Base-by-base conservation (phyloP, 805 yeast species). In the Cyberlindnera mycetangii region DNA sequence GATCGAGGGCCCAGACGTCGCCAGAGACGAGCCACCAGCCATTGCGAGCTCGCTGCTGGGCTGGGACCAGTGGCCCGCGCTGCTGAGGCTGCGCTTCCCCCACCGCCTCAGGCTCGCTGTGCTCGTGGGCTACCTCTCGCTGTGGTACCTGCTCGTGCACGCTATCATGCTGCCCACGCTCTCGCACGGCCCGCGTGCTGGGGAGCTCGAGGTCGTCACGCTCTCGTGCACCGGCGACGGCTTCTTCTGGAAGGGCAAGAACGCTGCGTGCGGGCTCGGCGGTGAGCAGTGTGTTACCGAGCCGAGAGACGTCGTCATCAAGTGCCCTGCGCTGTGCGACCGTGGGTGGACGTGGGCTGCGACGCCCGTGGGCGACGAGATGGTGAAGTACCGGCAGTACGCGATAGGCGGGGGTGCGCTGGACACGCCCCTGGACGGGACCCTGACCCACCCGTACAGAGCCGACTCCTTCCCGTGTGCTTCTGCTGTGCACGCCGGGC, bases 391-490 rank as follows among this genome's bases (percentile, higher is more conserved):
- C 58, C 63, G 81, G 41, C 85, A 85, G 2, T 87, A 72, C 54
- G 78, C 79, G 25, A 76, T 90, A 20, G 97, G 97, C 3, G 95
- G 96, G 15, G 90, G 90, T 2, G n/a, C 15, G 2, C 12, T 37
- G 12, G 58, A 56, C 16, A 51, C 56, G 10, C 48, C 43, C 1
- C 47, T 1, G 66, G 50, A 52, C 14, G 64, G 56, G 1, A 32
- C 45, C 1, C 48, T 81, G 8, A 68, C 87, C 0, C 54, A 66
- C 20, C 89, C 90, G 0, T 90, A 89, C 59, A 71, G 98, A 51
- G 90, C 88, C 0, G 98, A 90, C 65, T 87, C 96, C 1, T 89
- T 72, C 55, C 83, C 92, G 0, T 90, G 98, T 61, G 92, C 89
- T 0, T 85, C 97, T 3, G 97, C 93, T 0, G 78, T 86, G 4